Conservation (phyloP, 2,329 filamentous ascomycete genomes). For the Pyrenophora graminea region DNA sequence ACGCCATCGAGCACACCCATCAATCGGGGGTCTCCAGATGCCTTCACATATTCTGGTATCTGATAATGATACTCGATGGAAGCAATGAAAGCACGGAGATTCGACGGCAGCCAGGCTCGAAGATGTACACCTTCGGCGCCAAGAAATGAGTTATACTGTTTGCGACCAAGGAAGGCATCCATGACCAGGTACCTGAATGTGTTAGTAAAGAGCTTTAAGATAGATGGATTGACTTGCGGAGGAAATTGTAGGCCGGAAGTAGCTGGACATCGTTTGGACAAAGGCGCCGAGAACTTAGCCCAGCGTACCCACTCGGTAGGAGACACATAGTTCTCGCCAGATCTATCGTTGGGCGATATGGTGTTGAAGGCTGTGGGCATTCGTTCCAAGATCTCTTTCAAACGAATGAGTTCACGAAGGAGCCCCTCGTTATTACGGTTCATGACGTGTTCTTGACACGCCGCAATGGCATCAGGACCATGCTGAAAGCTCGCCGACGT, state of each 20-base stretch:
- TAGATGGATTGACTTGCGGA: slow-evolving; percentile 5
- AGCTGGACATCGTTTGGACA: slow-evolving; percentile 32
- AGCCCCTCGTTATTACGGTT: slow-evolving; percentile 30
- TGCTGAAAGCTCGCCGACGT: slow-evolving; percentile 34
- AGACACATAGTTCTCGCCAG: slow-evolving; percentile 32
- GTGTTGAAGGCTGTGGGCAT: slow-evolving; percentile 33
- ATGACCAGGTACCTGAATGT: slow-evolving; percentile 25
- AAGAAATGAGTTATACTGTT: slow-evolving; percentile 58
- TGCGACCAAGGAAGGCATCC: slow-evolving; percentile 39
- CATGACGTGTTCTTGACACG: slow-evolving; percentile 35
- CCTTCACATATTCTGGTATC: slow-evolving; percentile 58
- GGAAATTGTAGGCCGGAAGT: slow-evolving; percentile 33
- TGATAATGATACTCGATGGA: slow-evolving; percentile 60
- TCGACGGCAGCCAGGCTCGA: slow-evolving; percentile 59
- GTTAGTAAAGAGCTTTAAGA: neutral
- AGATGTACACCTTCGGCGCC: slow-evolving; percentile 59
- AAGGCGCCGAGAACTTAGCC: slow-evolving; percentile 33
- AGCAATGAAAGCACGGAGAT: slow-evolving; percentile 60
- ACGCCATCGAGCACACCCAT: slow-evolving; percentile 61
- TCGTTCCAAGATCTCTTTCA: slow-evolving; percentile 32
- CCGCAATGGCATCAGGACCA: slow-evolving; percentile 31
- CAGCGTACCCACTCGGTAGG: slow-evolving; percentile 33
- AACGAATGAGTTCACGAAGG: slow-evolving; percentile 27
- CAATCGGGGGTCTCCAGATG: slow-evolving; percentile 55
- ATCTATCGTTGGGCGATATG: slow-evolving; percentile 27